These are phyloP conservation scores for Leersia perrieri DNA, from an alignment of 176 grass and related monocot species.

Conservation along the genomic window DNA sequence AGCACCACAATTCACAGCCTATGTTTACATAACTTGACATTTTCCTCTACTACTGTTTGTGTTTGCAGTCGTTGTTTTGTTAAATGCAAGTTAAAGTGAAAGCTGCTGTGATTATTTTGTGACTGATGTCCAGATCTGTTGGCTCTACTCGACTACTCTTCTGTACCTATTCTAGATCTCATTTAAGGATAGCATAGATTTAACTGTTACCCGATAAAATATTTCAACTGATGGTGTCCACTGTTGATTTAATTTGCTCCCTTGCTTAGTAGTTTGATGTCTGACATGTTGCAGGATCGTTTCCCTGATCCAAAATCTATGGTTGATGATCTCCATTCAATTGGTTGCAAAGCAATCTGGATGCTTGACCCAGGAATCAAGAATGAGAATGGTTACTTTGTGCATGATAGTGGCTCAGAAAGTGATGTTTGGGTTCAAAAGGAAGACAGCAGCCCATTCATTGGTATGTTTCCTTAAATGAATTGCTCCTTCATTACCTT, in stretches of 20 bases:
- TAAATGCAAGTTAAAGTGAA: neutral
- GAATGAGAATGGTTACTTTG: conserved; percentile 77
- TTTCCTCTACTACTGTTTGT: too few species aligned
- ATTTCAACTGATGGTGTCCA: too few species aligned
- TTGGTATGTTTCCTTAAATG: conserved; percentile 54
- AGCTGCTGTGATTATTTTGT: neutral
- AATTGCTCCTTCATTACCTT: neutral
- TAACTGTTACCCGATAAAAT: neutral
- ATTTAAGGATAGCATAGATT: neutral
- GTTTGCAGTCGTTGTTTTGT: too few species aligned
- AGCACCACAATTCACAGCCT: too few species aligned
- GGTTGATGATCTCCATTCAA: conserved; percentile 63
- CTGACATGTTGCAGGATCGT: conserved; percentile 40
- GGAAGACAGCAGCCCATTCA: conserved; percentile 50
- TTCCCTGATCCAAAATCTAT: conserved; percentile 86
- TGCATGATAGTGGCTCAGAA: conserved; percentile 71
- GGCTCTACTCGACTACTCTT: neutral
- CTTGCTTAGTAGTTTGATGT: too few species aligned
- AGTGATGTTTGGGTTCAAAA: conserved; percentile 80
- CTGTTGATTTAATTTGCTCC: too few species aligned
- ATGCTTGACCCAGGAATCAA: conserved; percentile 99
- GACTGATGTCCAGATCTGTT: neutral
- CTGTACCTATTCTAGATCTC: neutral
- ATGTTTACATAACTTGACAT: too few species aligned
- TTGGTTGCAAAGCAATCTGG: conserved; percentile 89